Evolutionary conservation across 148 eudicot genomes (phyloP).

Genomic region (Pharnaceum exiguum): DNA sequence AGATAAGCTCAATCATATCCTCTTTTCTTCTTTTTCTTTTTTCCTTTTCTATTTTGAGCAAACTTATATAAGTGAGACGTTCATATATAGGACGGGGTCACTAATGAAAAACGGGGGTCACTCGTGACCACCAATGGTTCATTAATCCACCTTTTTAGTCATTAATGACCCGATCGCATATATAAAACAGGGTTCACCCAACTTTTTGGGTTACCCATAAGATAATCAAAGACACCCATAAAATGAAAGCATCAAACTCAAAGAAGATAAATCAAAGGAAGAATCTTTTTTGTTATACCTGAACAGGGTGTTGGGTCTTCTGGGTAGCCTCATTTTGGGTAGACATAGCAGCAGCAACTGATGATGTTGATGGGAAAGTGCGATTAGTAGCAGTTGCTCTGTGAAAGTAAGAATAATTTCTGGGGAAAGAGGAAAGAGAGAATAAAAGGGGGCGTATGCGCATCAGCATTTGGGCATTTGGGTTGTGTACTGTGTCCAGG

Average conservation of each 20-base stretch:
- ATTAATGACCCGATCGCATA: no score
- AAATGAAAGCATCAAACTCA: background rate
- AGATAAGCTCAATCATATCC: no score
- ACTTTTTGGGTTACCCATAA: no score
- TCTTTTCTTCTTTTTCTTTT: no score
- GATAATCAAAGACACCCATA: constrained; percentile 1
- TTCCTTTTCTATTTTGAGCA: no score
- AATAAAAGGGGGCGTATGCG: background rate
- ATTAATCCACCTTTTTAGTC: no score
- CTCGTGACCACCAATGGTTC: no score
- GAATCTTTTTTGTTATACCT: constrained; percentile 14
- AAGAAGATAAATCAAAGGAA: background rate
- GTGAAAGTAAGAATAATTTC: background rate
- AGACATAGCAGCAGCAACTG: constrained; percentile 24
- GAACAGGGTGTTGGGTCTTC: constrained; percentile 30
- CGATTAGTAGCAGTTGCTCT: background rate
- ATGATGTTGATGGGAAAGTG: constrained; percentile 26
- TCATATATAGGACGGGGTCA: no score
- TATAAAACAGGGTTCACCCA: no score
- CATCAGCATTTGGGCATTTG: constrained; percentile 21
- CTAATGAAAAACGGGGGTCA: no score
- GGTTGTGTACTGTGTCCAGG: constrained; percentile 30
- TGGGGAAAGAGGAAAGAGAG: constrained; percentile 10
- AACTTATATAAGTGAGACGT: no score
- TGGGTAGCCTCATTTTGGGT: constrained; percentile 20